These are phyloP conservation scores for Scheffersomyces lignicola DNA, from an alignment of 1,139 yeast species.

Conservation along the genomic window DNA sequence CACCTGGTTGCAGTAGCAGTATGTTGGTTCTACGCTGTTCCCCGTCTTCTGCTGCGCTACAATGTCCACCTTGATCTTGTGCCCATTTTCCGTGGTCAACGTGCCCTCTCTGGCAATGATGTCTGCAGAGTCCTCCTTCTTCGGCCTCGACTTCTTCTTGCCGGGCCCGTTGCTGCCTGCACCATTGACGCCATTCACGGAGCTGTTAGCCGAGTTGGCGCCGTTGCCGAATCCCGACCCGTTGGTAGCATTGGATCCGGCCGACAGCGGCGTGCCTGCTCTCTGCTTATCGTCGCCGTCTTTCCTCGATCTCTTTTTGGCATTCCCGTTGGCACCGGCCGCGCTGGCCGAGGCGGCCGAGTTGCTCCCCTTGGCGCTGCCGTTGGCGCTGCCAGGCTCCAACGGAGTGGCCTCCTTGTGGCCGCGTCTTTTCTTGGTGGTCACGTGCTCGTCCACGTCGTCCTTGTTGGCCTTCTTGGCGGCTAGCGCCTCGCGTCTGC, in stretches of 20 bases:
- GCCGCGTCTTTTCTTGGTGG: conserved; percentile 20
- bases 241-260: conserved; percentile 7
- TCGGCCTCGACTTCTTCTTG: conserved; percentile 2
- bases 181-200: conserved; percentile 18
- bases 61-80: background rate
- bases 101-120: background rate
- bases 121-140: conserved; percentile 1
- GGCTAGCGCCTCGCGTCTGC: conserved; percentile 88
- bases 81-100: background rate
- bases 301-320: conserved; percentile 9
- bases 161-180: background rate
- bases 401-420: conserved; percentile 20
- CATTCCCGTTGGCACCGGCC: conserved; percentile 4
- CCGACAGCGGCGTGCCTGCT: conserved; percentile 5
- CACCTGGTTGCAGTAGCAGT: conserved; percentile 94
- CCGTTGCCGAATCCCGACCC: background rate
- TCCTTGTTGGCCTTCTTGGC: conserved; percentile 66
- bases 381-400: background rate
- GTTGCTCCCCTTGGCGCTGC: conserved; percentile 3
- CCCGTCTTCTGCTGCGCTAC: background rate
- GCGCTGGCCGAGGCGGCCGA: background rate
- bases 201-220: conserved; percentile 6
- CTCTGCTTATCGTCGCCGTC: conserved; percentile 7
- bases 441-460: conserved; percentile 34
- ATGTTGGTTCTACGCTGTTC: conserved; percentile 64